Evolutionary conservation across 116 monocot genomes (phyloP).

Genomic region (Dioscorea cayenensis): DNA sequence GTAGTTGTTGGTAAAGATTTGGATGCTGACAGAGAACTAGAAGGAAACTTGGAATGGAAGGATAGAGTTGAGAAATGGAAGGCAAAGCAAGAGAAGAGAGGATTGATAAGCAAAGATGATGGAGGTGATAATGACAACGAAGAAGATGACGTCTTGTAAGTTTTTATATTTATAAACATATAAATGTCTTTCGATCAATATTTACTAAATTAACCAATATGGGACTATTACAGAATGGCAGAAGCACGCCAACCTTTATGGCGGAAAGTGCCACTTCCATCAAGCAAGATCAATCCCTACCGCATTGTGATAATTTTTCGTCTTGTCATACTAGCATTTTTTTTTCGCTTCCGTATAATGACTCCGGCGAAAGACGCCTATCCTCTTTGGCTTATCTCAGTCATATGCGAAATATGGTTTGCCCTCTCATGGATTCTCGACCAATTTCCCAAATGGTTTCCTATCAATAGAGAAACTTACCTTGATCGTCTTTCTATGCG

Average conservation of each 20-base stretch:
- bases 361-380: slow-evolving; percentile 79
- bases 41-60: slow-evolving; percentile 67
- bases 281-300: slow-evolving; percentile 86
- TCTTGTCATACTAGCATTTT: slow-evolving; percentile 74
- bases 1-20: slow-evolving; percentile 65
- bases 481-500: slow-evolving; percentile 78
- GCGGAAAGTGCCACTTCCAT: slow-evolving; percentile 79
- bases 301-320: slow-evolving; percentile 86
- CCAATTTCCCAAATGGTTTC: slow-evolving; percentile 96
- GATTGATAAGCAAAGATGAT: slow-evolving; percentile 33
- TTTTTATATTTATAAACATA: background rate
- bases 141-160: slow-evolving; percentile 76
- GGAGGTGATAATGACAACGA: slow-evolving; percentile 39
- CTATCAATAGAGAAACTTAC: slow-evolving; percentile 79
- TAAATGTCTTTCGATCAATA: background rate
- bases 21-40: slow-evolving; percentile 54
- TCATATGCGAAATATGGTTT: slow-evolving; percentile 95
- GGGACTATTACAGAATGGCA: slow-evolving; percentile 28
- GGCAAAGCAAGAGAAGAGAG: slow-evolving; percentile 53
- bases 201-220: background rate
- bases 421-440: slow-evolving; percentile 97
- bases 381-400: slow-evolving; percentile 83
- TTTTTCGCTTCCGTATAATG: slow-evolving; percentile 75
- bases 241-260: slow-evolving; percentile 77
- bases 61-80: slow-evolving; percentile 92